Evolutionary conservation across 306 rosid genomes (phyloP), one percentile per base, ranked within the genome.

Genomic region (Mimosa bimucronata): DNA sequence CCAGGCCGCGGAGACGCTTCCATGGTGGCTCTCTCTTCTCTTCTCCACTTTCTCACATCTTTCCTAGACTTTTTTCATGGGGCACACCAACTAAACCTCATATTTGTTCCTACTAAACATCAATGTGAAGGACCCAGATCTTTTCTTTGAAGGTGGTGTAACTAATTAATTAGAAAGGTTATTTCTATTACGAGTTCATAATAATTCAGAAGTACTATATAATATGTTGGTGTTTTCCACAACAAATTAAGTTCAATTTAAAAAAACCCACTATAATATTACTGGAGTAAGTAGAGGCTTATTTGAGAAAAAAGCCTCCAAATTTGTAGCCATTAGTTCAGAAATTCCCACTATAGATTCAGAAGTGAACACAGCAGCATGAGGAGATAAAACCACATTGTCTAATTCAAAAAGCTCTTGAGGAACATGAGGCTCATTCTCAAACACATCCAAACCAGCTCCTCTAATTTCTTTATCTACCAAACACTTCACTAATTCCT

Each of bases 351-450:
- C 7, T 0, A 7, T 2, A n/a, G 60, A 53, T 53, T 53, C 60
- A 16, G 3, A 19, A 53, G 60, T 53, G 60, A 6, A 7, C 26
- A 53, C 60, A 1, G 60, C 60, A 19, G 26, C 60, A 53, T 53
- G 60, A 53, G 60, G 60, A 53, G 60, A 53, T 11, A 53, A n/a
- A 53, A 53, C 60, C 26, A 53, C 60, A 53, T 53, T 53, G 12
- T 53, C 60, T 16, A 53, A 53, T 19, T 8, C 60, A 53, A 53
- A 53, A 19, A 53, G 60, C 60, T 53, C 12, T 19, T 2, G 10
- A n/a, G 60, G 60, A 53, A 53, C 60, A 19, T 53, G 60, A 53
- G 60, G 60, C 60, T 53, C 60, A 19, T 53, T 53, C 60, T 53
- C 60, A 53, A 53, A 19, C 26, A 53, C 60, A 53, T 53, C 60